Conservation (phyloP, 2,329 filamentous ascomycete species). For the Talaromyces sp. region DNA sequence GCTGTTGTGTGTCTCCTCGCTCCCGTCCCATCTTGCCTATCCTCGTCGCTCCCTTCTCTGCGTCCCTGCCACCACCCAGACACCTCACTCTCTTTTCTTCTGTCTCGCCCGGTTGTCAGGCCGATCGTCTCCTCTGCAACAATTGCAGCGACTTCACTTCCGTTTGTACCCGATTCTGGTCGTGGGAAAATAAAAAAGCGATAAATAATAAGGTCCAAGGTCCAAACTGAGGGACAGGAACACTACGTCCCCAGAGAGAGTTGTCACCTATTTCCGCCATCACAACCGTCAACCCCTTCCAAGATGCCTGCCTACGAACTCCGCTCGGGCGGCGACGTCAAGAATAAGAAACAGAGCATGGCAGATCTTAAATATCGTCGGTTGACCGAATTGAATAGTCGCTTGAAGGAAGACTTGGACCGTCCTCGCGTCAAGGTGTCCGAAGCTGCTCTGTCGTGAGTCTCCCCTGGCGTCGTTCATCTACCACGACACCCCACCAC, state of each 20-base stretch:
- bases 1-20: not conserved
- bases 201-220: not conserved
- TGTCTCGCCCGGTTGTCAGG: constrained; percentile 4
- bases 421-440: constrained; percentile 93
- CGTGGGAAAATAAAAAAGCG: not conserved
- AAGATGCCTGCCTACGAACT: constrained; percentile 65
- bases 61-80: constrained; percentile 13
- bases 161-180: not conserved
- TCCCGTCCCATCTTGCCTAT: not conserved
- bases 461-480: constrained; percentile 20
- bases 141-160: constrained; percentile 3
- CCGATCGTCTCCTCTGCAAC: constrained; percentile 5
- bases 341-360: constrained; percentile 99
- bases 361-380: constrained; percentile 95
- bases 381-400: constrained; percentile 93
- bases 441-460: constrained; percentile 82
- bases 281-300: constrained; percentile 15
- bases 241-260: not conserved
- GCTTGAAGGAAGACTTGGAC: constrained; percentile 91
- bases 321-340: constrained; percentile 61
- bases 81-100: constrained; percentile 12
- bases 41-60: constrained; percentile 12
- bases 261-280: not conserved
- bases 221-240: not conserved
- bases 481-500: constrained; percentile 4